Evolutionary conservation across 805 yeast genomes (phyloP), one percentile per base, ranked within the genome.

Genomic region (Cephaloascus albidus): DNA sequence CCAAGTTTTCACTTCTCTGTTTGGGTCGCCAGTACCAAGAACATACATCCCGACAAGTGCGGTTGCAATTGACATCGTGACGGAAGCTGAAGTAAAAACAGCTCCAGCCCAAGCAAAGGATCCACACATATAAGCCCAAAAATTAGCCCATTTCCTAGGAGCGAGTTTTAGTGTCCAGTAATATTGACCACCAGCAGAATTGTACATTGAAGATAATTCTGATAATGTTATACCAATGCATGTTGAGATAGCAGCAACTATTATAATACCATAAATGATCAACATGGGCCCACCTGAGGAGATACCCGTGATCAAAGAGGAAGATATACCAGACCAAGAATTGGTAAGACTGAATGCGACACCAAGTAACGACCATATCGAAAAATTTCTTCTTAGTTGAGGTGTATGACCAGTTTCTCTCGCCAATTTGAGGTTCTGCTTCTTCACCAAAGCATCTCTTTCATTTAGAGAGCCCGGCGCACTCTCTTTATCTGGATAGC

Each of bases 261-360:
- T 72, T 3, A 76, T 54, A 40, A 76, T 67, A 36, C 83, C 82
- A 47, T 75, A 76, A 15, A 76, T 63, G 41, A 76, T 70, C 48
- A 72, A 52, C 62, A 74, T 58, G 18, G 81, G 81, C 3, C 82
- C 81, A 45, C 82, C 81, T 38, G 75, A 63, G 17, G 67, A 57
- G 30, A 76, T 71, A 46, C 81, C 78, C 3, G 77, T 64, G 32
- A 70, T 64, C 44, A 76, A 59, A 2, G 78, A 65, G 3, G 80
- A 76, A 10, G 78, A 68, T 17, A 76, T 69, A 40, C 81, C 81
- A 42, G 70, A 68, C 81, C 81, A 76, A 1, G 80, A 73, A 50
- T 74, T 75, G n/a, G 81, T 76, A 33, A 76, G 53, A 12, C 81
- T 80, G 45, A 76, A 76, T 5, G 80, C 80, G 23, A 75, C 74